Base-by-base conservation (phyloP, 768 basidiomycete species). In the Suillus bovinus region DNA sequence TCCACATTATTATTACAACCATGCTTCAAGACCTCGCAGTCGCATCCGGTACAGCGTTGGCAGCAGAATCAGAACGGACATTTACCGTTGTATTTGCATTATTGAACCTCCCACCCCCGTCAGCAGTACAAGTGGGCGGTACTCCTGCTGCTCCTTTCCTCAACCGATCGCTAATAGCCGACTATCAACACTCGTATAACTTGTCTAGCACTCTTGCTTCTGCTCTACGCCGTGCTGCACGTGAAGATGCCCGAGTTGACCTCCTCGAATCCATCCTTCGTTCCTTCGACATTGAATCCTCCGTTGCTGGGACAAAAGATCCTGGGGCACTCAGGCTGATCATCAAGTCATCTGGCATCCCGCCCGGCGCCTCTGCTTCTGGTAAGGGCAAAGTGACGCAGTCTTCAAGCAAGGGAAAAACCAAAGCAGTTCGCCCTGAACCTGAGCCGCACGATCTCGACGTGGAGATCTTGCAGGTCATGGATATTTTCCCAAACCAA, bases 401-500 rank as follows among this genome's bases (percentile, higher is more conserved):
- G 2, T 60, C 63, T 2, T 47, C 10, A 2, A 46, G 50, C 36
- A 81, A 81, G 67, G 81, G 78, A 1, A 86, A 86, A 72, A 76
- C 69, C 49, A 83, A 77, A 67, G 75, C 61, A 27, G 64, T 29
- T 2, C 61, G 68, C 5, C 67, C 71, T 13, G 38, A 61, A 49
- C 27, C 62, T 27, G 44, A 54, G 3, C 59, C 66, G 17, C 72
- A 75, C 24, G 80, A 81, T 64, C 70, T 89, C 22, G 86, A 90
- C 59, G 59, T 82, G 27, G 82, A 87, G 57, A 78, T 90, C 31
- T 78, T 83, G 0, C 88, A 93, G 67, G 86, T 94, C 13, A 80
- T 91, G 14, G 92, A 92, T 65, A 85, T 94, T 64, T 78, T 95
- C 39, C 90, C 92, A 0, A 82, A 91, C 47, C 76, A 84, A 31